Evolutionary conservation across 495 filamentous ascomycete species (phyloP), one percentile per base, ranked within the genome.

Genomic region (Usnea hakonensis): DNA sequence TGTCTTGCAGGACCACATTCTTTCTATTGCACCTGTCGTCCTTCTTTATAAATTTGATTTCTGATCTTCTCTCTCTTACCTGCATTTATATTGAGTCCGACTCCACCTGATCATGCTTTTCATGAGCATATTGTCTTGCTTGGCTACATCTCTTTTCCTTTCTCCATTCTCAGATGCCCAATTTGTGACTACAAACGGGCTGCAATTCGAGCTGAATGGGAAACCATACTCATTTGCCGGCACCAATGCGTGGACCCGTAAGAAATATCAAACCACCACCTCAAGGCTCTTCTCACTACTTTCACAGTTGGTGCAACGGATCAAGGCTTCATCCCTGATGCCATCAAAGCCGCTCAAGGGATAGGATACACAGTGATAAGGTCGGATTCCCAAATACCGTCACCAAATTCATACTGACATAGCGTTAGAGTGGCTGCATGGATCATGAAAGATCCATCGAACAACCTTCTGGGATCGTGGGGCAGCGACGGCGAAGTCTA

Each of bases 401-500:
- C n/a, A 32, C 7, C 28, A 19, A 52, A 2, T 6, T 16, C 14
- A 0, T 6, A 32, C 48, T 52, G 21, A 32, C 7, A 33, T 0
- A 4, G 33, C 23, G 9, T 17, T 10, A 62, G 60, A 35, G 32
- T 62, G 5, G 60, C 23, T 2, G 60, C 60, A 5, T 62, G 60
- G 60, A 62, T 55, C 48, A 43, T 40, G n/a, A 62, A 62, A 43
- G 60, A 62, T 43, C 46, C 36, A 21, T 41, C 46, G 2, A 50
- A 62, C 30, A 52, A 52, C 32, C 48, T 52, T 17, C 48, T 52
- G 19, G 48, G 48, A 7, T 19, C 13, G 8, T 52, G 48, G 48
- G 60, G 60, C 19, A 55, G 23, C 30, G 68, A 69, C 0, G 81
- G 79, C 13, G 79, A 75, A 9, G 80, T 85, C 19, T 87, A 79